Evolutionary conservation across 192 early-diverging fungal genomes (phyloP), one percentile per base, ranked within the genome.

Genomic region (Fimicolochytrium jonesii): DNA sequence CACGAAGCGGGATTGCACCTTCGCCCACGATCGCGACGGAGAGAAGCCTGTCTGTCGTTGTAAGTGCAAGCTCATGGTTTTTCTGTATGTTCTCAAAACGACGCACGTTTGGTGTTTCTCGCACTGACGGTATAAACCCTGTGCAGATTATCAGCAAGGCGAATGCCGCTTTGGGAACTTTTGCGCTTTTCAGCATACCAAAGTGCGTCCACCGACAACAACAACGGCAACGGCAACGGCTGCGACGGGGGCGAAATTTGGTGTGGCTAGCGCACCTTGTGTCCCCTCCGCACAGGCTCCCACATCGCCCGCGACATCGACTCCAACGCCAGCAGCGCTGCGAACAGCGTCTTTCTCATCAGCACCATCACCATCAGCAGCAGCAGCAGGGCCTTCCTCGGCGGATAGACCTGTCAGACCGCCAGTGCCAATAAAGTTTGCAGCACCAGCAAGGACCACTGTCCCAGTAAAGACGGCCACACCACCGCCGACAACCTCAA

Each of bases 61-160:
- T 66, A 66, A 7, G 64, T 57, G 0, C 9, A 11, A 28, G 18
- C 10, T 5, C 44, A 32, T 25, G 22, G 36, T 7, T 33, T 56
- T 36, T 32, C 17, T 22, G 11, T 22, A n/a, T 20, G 44, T 46
- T 48, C 30, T n/a, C 4, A 22, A 10, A 41, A 64, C 2, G 7
- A 31, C n/a, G 25, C 30, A 52, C 11, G 25, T 11, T 18, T 15
- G 9, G 2, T 13, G n/a, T 41, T 17, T 55, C 28, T 33, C 11
- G 3, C 20, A 20, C 33, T 30, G n/a, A n/a, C n/a, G n/a, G n/a
- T n/a, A n/a, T n/a, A n/a, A n/a, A n/a, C n/a, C n/a, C n/a, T n/a
- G n/a, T n/a, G n/a, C 26, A 68, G 66, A 53, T 41, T 68, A 68
- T 41, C 31, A 31, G 33, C 45, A 42, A 36, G 66, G 66, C 25